Base-by-base conservation (phyloP, 345 rosid genomes). In the Melastoma malabathricum region DNA sequence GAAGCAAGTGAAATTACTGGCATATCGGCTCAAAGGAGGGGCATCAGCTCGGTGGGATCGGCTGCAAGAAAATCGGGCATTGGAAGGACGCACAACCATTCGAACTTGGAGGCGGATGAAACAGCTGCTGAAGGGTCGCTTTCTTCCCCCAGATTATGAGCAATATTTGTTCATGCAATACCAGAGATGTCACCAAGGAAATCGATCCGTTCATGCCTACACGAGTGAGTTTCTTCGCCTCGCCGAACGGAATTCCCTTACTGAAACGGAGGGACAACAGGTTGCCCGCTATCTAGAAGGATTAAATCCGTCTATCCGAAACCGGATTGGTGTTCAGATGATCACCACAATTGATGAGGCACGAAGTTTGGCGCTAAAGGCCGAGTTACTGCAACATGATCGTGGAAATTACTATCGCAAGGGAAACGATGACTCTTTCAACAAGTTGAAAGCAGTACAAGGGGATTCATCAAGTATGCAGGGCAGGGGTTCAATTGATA, bases 1-100 rank as follows among this genome's bases (percentile, higher is more conserved):
- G 16, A 59, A 44, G n/a, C 3, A 13, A 13, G 63, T 51, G 16
- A 27, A 2, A 27, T 15, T 59, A 17, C 50, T 59, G 25, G 56
- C 44, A 4, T 31, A 7, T 31, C 6, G 25, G 25, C 25, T 22
- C 25, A 22, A 22, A 22, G 25, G 25, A 22, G 25, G 25, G 25
- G 25, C 25, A 3, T 49, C n/a, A 18, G 41, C 27, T 43, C 41
- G 43, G 55, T 15, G 49, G 51, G 18, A 14, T 5, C 29, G 50
- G 47, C 27, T 63, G 43, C 38, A 51, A 7, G 6, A 12, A 1
- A 27, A 44, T 4, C 25, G 51, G 27, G 5, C 2, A 0, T 12
- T 9, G 2, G 20, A 51, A 13, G 57, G 46, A 10, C 16, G 14
- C 14, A 16, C 9, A 2, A 47, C 6, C 6, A 14, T 59, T 3